Base-by-base conservation (phyloP, 2,329 filamentous ascomycete species). In the Botrytis porri region DNA sequence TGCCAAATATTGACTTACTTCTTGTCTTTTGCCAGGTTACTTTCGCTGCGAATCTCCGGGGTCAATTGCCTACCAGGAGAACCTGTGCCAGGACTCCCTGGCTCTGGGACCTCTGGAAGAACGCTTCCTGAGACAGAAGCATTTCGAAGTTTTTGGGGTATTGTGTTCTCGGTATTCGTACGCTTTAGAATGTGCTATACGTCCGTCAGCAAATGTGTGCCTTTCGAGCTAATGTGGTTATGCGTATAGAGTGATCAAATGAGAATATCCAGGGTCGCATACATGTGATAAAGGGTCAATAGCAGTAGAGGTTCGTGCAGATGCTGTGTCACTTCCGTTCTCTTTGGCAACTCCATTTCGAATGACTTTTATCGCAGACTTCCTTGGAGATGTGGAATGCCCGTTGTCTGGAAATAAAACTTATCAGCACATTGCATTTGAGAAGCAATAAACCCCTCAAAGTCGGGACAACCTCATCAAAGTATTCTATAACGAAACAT, bases 261-360 rank as follows among this genome's bases (percentile, higher is more conserved):
- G 25, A 70, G 61, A 61, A 51, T 9, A 62, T 75, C 67, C 74
- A 74, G 61, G 74, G 74, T 82, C 86, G 76, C 71, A 73, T 86
- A 92, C 89, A 82, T 92, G 88, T 69, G 90, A 92, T 76, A 92
- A 83, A 73, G 90, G 90, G 81, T 92, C 90, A 75, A 91, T 90
- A 39, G 85, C 85, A 70, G 86, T 84, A 39, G 78, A 74, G 51
- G 77, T 45, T 63, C 74, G 73, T 20, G 60, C 71, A 14, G 75
- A 73, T 63, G 75, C 54, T 39, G 77, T 63, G 41, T 77, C 77
- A 32, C 66, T 45, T 45, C 66, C 72, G 74, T 76, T 80, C 32
- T 70, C 67, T 59, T 57, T 76, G 77, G 71, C 70, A 75, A 32
- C 76, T 32, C 71, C 63, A 73, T 78, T 80, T 39, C 79, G 75